A percentile compares a stretch with the other conserved stretches of the same genome.
Evolutionary conservation across 2,329 filamentous ascomycete genomes (phyloP).

Genomic region (Penicillium psychrosexuale): DNA sequence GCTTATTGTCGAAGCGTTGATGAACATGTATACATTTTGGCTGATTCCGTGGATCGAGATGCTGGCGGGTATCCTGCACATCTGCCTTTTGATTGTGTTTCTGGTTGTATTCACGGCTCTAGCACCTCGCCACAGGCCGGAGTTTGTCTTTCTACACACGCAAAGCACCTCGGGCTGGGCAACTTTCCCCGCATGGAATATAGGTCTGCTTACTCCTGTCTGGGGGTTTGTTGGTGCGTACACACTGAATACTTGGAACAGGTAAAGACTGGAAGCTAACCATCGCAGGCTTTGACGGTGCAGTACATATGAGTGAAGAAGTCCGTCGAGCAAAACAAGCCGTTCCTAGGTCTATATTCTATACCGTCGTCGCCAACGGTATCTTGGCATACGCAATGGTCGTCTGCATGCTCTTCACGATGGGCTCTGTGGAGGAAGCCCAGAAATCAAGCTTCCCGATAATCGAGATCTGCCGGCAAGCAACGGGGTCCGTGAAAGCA

Average conservation of each 20-base stretch:
- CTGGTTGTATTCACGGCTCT: slow-evolving; percentile 33
- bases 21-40: slow-evolving; percentile 29
- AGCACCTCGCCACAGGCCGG: slow-evolving; percentile 30
- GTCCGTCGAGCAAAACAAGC: slow-evolving; percentile 46
- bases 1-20: slow-evolving; percentile 22
- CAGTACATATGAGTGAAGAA: slow-evolving; percentile 50
- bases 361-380: slow-evolving; percentile 45
- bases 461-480: slow-evolving; percentile 43
- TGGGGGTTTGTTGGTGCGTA: slow-evolving; percentile 24
- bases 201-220: slow-evolving; percentile 37
- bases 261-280: neutral
- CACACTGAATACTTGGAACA: no score
- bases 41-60: slow-evolving; percentile 43
- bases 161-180: slow-evolving; percentile 32
- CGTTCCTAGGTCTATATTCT: slow-evolving; percentile 47
- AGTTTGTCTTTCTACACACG: slow-evolving; percentile 33
- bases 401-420: slow-evolving; percentile 44
- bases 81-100: slow-evolving; percentile 30
- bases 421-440: slow-evolving; percentile 40
- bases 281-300: slow-evolving; percentile 45
- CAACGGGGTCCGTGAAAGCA: slow-evolving; percentile 41
- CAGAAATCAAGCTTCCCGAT: slow-evolving; percentile 39
- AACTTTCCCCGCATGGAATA: slow-evolving; percentile 34
- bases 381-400: slow-evolving; percentile 43
- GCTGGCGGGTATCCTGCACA: slow-evolving; percentile 30